Conservation (phyloP, 257 asterid species). For the Solanum chaucha region DNA sequence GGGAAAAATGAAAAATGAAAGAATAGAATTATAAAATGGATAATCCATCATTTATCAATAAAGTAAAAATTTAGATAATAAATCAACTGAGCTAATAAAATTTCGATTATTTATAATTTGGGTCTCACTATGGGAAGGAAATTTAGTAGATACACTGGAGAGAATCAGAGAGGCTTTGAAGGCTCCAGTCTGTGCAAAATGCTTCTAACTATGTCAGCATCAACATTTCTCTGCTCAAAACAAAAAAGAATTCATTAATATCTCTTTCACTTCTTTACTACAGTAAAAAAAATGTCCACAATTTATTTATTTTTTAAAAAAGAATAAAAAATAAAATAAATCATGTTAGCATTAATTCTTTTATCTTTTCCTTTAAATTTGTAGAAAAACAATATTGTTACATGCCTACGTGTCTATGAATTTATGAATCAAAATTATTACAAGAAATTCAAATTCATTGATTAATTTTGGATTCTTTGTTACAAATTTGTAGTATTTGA, state of each 20-base stretch:
- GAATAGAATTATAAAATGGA: too few relatives aligned
- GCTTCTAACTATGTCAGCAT: neutral
- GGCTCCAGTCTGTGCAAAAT: neutral
- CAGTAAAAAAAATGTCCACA: neutral
- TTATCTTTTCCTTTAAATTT: neutral
- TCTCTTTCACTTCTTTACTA: neutral
- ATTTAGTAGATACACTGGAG: neutral
- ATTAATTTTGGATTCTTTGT: neutral
- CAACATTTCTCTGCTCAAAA: neutral
- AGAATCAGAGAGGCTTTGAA: neutral
- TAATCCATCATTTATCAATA: neutral
- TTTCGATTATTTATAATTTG: neutral
- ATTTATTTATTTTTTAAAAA: too few relatives aligned
- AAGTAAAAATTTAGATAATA: too few relatives aligned
- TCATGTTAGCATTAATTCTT: neutral
- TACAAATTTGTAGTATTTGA: neutral
- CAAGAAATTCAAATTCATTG: neutral
- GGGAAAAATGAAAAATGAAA: too few relatives aligned
- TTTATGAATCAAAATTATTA: too few relatives aligned
- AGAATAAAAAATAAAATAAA: neutral
- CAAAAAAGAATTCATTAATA: neutral
- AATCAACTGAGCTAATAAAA: too few relatives aligned
- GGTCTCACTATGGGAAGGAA: constrained; percentile 4
- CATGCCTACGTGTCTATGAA: neutral
- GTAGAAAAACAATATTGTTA: neutral